Conservation (phyloP, 805 yeast genomes). For the Metschnikowia baotianmanensis region DNA sequence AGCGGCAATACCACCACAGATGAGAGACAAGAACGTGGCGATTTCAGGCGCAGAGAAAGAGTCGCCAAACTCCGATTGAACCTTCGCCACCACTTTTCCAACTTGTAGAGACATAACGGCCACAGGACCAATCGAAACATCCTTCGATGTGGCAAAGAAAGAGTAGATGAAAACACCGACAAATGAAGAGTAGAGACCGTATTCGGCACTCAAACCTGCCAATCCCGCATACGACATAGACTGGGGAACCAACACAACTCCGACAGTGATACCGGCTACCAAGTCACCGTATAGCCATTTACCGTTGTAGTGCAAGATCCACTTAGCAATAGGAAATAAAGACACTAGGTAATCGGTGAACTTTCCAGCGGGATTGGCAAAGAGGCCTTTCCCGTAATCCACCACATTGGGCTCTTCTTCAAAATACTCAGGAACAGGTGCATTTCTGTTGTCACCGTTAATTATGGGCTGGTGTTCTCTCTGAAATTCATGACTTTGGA, state of each 20-base stretch:
- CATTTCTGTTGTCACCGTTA: slow-evolving; percentile 5
- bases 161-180: slow-evolving; percentile 88
- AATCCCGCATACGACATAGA: slow-evolving; percentile 92
- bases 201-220: slow-evolving; percentile 78
- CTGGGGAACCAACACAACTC: slow-evolving; percentile 90
- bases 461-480: slow-evolving; percentile 18
- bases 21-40: slow-evolving; percentile 74
- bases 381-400: slow-evolving; percentile 28
- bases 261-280: slow-evolving; percentile 91
- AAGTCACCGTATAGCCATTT: slow-evolving; percentile 80
- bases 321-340: slow-evolving; percentile 74
- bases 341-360: slow-evolving; percentile 53
- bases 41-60: slow-evolving; percentile 61
- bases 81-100: slow-evolving; percentile 69
- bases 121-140: slow-evolving; percentile 94
- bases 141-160: slow-evolving; percentile 91
- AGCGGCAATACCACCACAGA: slow-evolving; percentile 82
- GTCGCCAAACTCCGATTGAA: slow-evolving; percentile 43
- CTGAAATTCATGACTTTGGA: slow-evolving; percentile 19
- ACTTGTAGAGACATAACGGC: slow-evolving; percentile 93
- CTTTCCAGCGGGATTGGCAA: slow-evolving; percentile 39
- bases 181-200: slow-evolving; percentile 88
- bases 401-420: slow-evolving; percentile 35
- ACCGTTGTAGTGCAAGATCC: slow-evolving; percentile 82
- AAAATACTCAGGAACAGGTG: slow-evolving; percentile 36